Percentiles rank a stretch among this genome's conserved stretches.
Evolutionary conservation across 1,284 basidiomycete species (phyloP).

Genomic region (Stygiomarasmius scandens): DNA sequence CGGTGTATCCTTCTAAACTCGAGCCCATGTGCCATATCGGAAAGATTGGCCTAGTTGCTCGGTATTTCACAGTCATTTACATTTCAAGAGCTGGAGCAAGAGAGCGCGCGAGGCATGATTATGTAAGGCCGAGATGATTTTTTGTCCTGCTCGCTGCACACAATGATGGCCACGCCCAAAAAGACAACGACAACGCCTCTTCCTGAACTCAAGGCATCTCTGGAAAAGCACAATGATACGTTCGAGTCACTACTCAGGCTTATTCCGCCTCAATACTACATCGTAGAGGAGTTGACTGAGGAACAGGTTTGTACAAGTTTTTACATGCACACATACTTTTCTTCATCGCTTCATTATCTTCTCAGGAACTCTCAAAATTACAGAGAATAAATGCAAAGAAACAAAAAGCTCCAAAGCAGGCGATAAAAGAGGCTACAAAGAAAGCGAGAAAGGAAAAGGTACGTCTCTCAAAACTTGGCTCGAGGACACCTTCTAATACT

Average conservation of each 20-base stretch:
- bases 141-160: constrained; percentile 1
- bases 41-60: no score
- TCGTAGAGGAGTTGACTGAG: constrained; percentile 69
- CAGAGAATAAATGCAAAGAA: constrained; percentile 86
- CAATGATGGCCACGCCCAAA: not conserved
- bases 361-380: constrained; percentile 68
- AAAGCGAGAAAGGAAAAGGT: constrained; percentile 88
- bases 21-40: no score
- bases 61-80: no score
- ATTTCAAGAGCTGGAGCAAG: no score
- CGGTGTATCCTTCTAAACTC: no score
- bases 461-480: constrained; percentile 18
- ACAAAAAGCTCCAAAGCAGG: constrained; percentile 79
- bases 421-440: constrained; percentile 84
- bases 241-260: constrained; percentile 82
- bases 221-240: constrained; percentile 81
- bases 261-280: constrained; percentile 88
- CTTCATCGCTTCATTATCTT: not conserved
- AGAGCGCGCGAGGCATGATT: no score
- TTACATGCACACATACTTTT: constrained; percentile 4
- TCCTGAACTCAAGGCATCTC: constrained; percentile 61
- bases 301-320: constrained; percentile 53
- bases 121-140: not conserved
- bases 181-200: constrained; percentile 51
- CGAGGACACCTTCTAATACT: not conserved